phyloP scores from a whole-genome alignment of 306 rosid species.

The Cucumis hystrix region DNA sequence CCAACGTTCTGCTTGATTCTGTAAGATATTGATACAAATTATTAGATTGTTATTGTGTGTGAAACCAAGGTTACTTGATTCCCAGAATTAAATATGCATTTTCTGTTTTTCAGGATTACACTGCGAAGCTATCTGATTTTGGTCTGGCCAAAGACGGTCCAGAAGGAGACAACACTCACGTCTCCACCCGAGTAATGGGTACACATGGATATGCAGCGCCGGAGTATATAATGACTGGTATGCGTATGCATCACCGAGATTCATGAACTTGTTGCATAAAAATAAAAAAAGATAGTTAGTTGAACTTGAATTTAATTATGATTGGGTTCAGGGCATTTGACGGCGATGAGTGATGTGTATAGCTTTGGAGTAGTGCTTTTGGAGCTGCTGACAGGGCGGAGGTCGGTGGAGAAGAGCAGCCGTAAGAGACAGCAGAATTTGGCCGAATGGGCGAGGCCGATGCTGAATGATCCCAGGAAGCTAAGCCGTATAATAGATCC shows the following conservation, averaged over 20 bases:
- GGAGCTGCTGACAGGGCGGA: constrained; percentile 9
- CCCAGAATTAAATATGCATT: neutral
- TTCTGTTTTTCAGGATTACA: neutral
- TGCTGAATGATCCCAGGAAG: constrained; percentile 9
- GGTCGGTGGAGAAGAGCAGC: constrained; percentile 13
- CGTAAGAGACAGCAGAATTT: constrained; percentile 8
- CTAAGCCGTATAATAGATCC: constrained; percentile 12
- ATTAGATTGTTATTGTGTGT: neutral
- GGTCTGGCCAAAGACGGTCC: constrained; percentile 15
- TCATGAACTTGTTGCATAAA: neutral
- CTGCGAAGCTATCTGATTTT: constrained; percentile 8
- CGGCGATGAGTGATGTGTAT: constrained; percentile 15
- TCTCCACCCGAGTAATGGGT: constrained; percentile 14
- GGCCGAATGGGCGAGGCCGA: constrained; percentile 13
- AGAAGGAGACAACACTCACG: constrained; percentile 16
- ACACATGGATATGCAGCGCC: constrained; percentile 14
- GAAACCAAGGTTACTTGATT: neutral
- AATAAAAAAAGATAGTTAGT: neutral
- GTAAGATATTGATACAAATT: constrained; percentile 17
- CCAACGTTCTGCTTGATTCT: constrained; percentile 34
- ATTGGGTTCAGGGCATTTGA: constrained; percentile 9
- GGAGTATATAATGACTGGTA: constrained; percentile 15
- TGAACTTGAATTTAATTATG: neutral
- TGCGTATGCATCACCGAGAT: no score
- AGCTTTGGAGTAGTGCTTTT: constrained; percentile 17